Percentiles rank a stretch among this genome's conserved stretches.
Conservation (phyloP, 257 asterid genomes). For the Orobanche coerulescens region DNA sequence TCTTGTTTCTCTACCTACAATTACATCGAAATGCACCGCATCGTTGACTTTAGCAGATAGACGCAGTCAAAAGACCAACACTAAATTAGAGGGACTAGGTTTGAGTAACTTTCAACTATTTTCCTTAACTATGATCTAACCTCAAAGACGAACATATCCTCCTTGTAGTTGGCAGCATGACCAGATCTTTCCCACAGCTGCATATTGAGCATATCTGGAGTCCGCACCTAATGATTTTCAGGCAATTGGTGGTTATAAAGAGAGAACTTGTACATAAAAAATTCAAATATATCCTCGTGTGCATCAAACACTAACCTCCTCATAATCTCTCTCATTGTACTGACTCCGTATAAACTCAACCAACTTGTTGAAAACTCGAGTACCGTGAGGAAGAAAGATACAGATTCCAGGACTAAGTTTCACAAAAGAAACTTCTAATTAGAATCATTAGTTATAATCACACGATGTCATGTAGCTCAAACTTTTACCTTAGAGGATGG, state of each 20-base stretch:
- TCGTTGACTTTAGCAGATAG: constrained; percentile 7
- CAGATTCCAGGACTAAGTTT: constrained; percentile 86
- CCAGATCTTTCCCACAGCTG: constrained; percentile 98
- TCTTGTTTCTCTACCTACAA: constrained; percentile 87
- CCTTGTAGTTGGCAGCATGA: constrained; percentile 98
- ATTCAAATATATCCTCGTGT: background rate
- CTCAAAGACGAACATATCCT: constrained; percentile 92
- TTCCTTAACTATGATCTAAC: constrained; percentile 29
- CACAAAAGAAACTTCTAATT: constrained; percentile 15
- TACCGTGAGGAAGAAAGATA: constrained; percentile 87
- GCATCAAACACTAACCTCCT: constrained; percentile 51
- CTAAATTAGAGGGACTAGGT: background rate
- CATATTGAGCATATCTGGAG: constrained; percentile 93
- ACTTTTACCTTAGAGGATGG: constrained; percentile 72
- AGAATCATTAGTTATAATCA: constrained; percentile 8
- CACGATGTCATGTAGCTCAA: background rate
- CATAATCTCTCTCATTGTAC: constrained; percentile 87
- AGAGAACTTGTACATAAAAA: background rate
- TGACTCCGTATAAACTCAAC: constrained; percentile 60
- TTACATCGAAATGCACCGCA: constrained; percentile 7
- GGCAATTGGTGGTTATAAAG: constrained; percentile 7
- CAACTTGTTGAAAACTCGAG: constrained; percentile 82
- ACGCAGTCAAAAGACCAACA: constrained; percentile 1
- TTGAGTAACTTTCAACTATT: background rate
- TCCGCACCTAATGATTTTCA: constrained; percentile 62